Evolutionary conservation across 768 basidiomycete genomes (phyloP), one percentile per base, ranked within the genome.

Genomic region (Lactarius tabidus): DNA sequence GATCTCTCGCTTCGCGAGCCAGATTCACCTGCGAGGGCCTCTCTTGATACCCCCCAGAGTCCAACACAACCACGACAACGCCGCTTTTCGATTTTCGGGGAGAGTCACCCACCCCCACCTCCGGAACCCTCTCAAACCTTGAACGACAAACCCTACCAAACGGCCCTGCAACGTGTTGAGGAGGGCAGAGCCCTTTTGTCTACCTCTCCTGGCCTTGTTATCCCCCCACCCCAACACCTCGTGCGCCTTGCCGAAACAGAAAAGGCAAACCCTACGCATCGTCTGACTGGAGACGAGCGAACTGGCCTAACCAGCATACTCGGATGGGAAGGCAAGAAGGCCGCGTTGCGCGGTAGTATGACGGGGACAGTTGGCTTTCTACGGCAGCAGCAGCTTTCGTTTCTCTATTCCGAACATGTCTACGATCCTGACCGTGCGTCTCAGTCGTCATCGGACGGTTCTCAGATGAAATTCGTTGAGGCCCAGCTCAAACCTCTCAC

Each of bases 231-330:
- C 0, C 69, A 72, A 6, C 73, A 88, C 2, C 71, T 90, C 9
- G 71, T 78, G 0, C 75, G 78, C 10, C 78, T 90, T 20, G 81
- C 83, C 0, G 78, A 79, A 62, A 80, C 80, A 59, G 87, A 87
- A 72, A 76, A 74, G 64, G 66, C 68, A 26, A 75, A 77, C 36
- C 77, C 77, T 7, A 67, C 70, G 39, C 71, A 79, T 0, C 72
- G 77, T 43, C 72, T 88, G 23, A 79, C 76, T 29, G 87, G 84
- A 10, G 85, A 87, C 67, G 88, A 89, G 73, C 78, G 77, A 57
- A 77, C 78, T 0, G 86, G 80, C 28, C 72, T 89, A 31, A 69
- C 69, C 28, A 83, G 81, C 65, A 68, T 89, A 4, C 76, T 87
- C 0, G 88, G 88, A 1, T 90, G 88, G 87, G 82, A 84, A 45